Conservation (phyloP, 176 grass and related monocot genomes). For the Hsuehochloa calcarea region DNA sequence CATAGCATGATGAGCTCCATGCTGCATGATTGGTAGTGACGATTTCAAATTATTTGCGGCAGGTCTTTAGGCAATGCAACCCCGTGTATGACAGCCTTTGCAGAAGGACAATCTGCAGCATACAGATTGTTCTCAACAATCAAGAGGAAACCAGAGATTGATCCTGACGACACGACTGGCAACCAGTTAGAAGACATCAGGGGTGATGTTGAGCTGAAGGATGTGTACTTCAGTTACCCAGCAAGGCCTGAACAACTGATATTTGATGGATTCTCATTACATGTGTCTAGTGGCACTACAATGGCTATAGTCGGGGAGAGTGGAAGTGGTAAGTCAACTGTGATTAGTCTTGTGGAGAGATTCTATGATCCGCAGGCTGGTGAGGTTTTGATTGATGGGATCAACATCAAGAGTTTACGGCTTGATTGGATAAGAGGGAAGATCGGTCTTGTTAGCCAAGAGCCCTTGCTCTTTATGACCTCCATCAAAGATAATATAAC, state of each 20-base stretch:
- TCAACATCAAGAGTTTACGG: slow-evolving; percentile 66
- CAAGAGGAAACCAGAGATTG: slow-evolving; percentile 77
- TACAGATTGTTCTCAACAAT: slow-evolving; percentile 77
- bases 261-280: slow-evolving; percentile 80
- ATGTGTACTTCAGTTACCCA: slow-evolving; percentile 86
- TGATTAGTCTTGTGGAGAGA: slow-evolving; percentile 75
- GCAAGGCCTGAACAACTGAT: slow-evolving; percentile 71
- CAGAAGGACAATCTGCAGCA: slow-evolving; percentile 77
- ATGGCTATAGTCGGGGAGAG: slow-evolving; percentile 93
- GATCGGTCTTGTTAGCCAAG: slow-evolving; percentile 90
- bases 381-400: slow-evolving; percentile 78
- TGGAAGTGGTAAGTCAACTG: slow-evolving; percentile 89
- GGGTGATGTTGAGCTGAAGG: slow-evolving; percentile 73
- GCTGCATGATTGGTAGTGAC: neutral
- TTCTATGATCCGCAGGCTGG: slow-evolving; percentile 88
- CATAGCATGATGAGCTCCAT: neutral
- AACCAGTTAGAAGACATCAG: slow-evolving; percentile 54
- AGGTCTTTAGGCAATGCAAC: slow-evolving; percentile 85
- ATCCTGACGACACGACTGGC: slow-evolving; percentile 56
- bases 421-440: slow-evolving; percentile 76
- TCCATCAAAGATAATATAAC: slow-evolving; percentile 81
- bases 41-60: neutral
- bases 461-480: slow-evolving; percentile 83
- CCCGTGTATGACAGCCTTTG: slow-evolving; percentile 72
- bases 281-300: slow-evolving; percentile 61